Conservation (phyloP, 148 eudicot genomes). For the Camellia lanceoleosa region DNA sequence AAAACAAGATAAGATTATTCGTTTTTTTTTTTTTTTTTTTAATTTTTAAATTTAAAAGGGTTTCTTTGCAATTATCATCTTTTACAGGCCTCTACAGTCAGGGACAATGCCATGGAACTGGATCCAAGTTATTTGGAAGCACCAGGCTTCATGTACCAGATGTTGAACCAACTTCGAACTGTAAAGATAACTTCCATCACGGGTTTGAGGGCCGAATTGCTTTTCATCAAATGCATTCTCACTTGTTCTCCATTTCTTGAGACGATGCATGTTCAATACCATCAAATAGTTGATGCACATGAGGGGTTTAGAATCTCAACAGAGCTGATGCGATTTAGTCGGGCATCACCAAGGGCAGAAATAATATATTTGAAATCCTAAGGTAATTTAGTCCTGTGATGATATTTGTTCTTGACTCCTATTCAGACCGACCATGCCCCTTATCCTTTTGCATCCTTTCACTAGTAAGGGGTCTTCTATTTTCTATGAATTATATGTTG, state of each 20-base stretch:
- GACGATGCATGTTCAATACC: not conserved
- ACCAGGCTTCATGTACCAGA: not conserved
- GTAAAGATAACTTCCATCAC: not conserved
- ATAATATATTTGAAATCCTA: not conserved
- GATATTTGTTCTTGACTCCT: no score
- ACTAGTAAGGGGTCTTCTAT: no score
- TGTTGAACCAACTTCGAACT: not conserved
- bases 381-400: not conserved
- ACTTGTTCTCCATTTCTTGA: not conserved
- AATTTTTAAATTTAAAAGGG: not conserved
- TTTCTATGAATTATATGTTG: no score
- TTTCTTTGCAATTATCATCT: not conserved
- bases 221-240: not conserved
- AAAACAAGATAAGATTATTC: not conserved
- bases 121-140: not conserved
- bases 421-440: no score
- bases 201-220: not conserved
- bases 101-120: not conserved
- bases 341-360: not conserved
- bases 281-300: not conserved
- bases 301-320: not conserved
- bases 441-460: no score
- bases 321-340: not conserved
- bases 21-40: not conserved
- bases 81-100: not conserved